These are phyloP conservation scores for Ganoderma boninense DNA, from an alignment of 1,284 basidiomycete genomes.

Conservation along the genomic window DNA sequence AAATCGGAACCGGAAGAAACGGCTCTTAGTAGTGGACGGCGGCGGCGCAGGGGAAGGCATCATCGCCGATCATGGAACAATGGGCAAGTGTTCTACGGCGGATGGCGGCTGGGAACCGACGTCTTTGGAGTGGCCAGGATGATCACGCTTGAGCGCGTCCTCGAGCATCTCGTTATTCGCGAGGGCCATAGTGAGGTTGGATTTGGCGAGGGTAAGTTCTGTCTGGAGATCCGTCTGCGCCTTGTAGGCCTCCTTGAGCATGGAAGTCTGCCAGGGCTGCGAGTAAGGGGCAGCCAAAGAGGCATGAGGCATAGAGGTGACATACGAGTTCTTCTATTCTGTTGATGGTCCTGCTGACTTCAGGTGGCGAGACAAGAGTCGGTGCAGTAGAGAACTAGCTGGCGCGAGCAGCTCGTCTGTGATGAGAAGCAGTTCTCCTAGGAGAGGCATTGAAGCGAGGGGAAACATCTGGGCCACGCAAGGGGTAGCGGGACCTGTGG, in stretches of 20 bases:
- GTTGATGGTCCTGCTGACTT: constrained; percentile 76
- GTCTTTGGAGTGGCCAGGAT: constrained; percentile 61
- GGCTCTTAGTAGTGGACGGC: constrained; percentile 44
- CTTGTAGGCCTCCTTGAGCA: constrained; percentile 48
- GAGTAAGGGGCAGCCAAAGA: background rate
- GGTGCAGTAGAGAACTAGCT: constrained; percentile 72
- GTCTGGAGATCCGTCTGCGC: constrained; percentile 67
- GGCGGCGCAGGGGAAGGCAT: constrained; percentile 40
- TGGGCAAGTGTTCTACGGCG: constrained; percentile 27
- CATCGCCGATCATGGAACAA: constrained; percentile 31
- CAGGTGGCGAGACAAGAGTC: constrained; percentile 55
- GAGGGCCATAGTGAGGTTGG: constrained; percentile 86
- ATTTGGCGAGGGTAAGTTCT: constrained; percentile 83
- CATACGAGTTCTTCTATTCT: constrained; percentile 78
- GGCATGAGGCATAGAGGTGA: constrained; percentile 24
- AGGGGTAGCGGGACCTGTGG: background rate
- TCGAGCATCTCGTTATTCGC: constrained; percentile 95
- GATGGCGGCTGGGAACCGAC: constrained; percentile 57
- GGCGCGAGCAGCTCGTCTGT: constrained; percentile 74
- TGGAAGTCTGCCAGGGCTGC: constrained; percentile 35
- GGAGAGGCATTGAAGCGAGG: constrained; percentile 53
- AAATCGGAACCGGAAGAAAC: constrained; percentile 78
- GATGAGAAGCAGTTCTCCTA: constrained; percentile 60
- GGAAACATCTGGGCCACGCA: constrained; percentile 46
- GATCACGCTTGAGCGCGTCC: constrained; percentile 77